Conservation (phyloP, 176 grass and related monocot genomes). For the Alopecurus myosuroides region DNA sequence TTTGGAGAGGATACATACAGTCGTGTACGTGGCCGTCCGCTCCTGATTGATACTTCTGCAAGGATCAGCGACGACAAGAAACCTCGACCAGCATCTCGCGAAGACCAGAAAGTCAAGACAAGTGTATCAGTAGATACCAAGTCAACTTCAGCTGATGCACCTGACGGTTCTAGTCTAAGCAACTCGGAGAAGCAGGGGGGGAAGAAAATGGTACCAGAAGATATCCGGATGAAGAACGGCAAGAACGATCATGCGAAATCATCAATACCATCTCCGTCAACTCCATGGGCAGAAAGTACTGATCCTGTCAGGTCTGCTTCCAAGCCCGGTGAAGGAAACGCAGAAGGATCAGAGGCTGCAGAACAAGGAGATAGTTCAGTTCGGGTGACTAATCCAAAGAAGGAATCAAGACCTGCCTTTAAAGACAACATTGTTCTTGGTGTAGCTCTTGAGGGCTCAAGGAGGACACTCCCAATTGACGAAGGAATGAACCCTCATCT, state of each 20-base stretch:
- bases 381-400: slow-evolving; percentile 36
- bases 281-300: slow-evolving; percentile 14
- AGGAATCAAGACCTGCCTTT: slow-evolving; percentile 65
- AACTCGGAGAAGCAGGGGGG: slow-evolving; percentile 65
- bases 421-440: slow-evolving; percentile 95
- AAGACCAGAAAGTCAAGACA: slow-evolving; percentile 62
- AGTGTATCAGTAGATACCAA: slow-evolving; percentile 41
- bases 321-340: slow-evolving; percentile 31
- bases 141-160: neutral
- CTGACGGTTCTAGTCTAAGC: slow-evolving; percentile 35
- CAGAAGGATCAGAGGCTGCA: slow-evolving; percentile 22
- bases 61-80: slow-evolving; percentile 75
- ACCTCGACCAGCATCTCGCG: slow-evolving; percentile 33
- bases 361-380: slow-evolving; percentile 38
- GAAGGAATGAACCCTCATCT: slow-evolving; percentile 58
- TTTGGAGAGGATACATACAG: slow-evolving; percentile 74
- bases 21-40: slow-evolving; percentile 43
- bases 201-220: slow-evolving; percentile 49
- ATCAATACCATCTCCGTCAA: neutral
- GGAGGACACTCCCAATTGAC: slow-evolving; percentile 87
- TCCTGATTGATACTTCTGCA: slow-evolving; percentile 71
- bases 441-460: slow-evolving; percentile 90
- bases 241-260: slow-evolving; percentile 31
- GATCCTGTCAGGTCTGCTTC: slow-evolving; percentile 32
- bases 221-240: slow-evolving; percentile 32